Evolutionary conservation across 1,284 basidiomycete genomes (phyloP).

Genomic region (Acaromyces ingoldii): DNA sequence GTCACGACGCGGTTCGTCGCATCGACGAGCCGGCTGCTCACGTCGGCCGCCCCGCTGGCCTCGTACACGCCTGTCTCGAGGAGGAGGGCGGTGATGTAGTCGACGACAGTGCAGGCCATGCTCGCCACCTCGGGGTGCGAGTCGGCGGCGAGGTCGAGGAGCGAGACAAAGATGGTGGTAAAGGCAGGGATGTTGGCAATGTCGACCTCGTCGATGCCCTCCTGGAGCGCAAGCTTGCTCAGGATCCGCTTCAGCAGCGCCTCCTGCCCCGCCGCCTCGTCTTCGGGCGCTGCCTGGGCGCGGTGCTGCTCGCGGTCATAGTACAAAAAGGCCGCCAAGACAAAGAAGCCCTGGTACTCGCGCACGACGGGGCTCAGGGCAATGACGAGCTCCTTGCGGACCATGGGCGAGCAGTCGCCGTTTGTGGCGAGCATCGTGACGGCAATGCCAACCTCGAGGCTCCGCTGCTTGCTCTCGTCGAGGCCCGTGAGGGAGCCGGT

Average conservation of each 20-base stretch:
- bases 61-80: slow-evolving; percentile 76
- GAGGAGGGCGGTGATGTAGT: slow-evolving; percentile 84
- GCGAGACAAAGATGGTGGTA: slow-evolving; percentile 83
- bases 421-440: slow-evolving; percentile 65
- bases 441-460: slow-evolving; percentile 59
- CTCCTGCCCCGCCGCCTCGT: slow-evolving; percentile 50
- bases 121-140: slow-evolving; percentile 87
- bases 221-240: slow-evolving; percentile 61
- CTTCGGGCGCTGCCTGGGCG: not conserved
- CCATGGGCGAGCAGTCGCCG: slow-evolving; percentile 92
- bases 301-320: slow-evolving; percentile 65
- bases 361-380: slow-evolving; percentile 87
- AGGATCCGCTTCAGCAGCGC: slow-evolving; percentile 68
- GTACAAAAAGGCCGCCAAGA: slow-evolving; percentile 91
- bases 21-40: slow-evolving; percentile 53
- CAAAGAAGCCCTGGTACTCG: slow-evolving; percentile 93
- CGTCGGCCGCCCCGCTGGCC: slow-evolving; percentile 57
- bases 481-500: slow-evolving; percentile 77
- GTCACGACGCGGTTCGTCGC: slow-evolving; percentile 33
- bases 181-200: slow-evolving; percentile 75
- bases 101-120: slow-evolving; percentile 82
- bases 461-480: slow-evolving; percentile 65
- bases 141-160: slow-evolving; percentile 87
- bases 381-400: slow-evolving; percentile 86
- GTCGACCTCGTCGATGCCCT: slow-evolving; percentile 69